These are phyloP conservation scores for Boletellus dicymbophilus DNA, from an alignment of 1,284 basidiomycete species.

Conservation along the genomic window DNA sequence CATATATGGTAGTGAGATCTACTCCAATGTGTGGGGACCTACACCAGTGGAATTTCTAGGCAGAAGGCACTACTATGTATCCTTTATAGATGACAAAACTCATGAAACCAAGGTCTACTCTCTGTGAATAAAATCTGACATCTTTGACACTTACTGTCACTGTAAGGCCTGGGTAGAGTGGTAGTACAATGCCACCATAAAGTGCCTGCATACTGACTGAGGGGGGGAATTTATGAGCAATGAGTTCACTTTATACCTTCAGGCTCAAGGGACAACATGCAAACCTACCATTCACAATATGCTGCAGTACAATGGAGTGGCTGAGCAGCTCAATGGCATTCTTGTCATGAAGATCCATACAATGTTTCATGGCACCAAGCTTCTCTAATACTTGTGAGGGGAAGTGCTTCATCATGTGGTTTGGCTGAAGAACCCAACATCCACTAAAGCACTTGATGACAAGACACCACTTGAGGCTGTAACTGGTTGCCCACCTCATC, in stretches of 20 bases:
- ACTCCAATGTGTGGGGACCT: neutral
- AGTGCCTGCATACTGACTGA: neutral
- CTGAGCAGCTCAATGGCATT: neutral
- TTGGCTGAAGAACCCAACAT: neutral
- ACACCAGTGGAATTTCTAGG: rapidly evolving
- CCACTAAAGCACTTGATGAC: neutral
- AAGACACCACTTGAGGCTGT: neutral
- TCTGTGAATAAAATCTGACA: neutral
- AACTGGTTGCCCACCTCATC: neutral
- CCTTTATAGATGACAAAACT: conserved; percentile 1
- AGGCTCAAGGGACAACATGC: neutral
- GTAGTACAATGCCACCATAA: too few relatives aligned
- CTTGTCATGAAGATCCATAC: neutral
- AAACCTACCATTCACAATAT: neutral
- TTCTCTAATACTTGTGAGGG: neutral
- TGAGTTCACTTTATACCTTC: neutral
- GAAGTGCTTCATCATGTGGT: neutral
- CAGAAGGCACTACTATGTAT: neutral
- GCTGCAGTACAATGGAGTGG: conserved; percentile 1
- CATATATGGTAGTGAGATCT: neutral
- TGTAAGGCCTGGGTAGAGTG: too few relatives aligned
- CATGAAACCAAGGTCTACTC: neutral
- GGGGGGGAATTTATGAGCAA: neutral
- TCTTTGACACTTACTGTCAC: neutral
- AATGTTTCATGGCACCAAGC: neutral